A percentile compares a stretch with the other conserved stretches of the same genome.
These are phyloP conservation scores for Penicillium fuscoglaucum DNA, from an alignment of 2,329 filamentous ascomycete species.

Conservation along the genomic window DNA sequence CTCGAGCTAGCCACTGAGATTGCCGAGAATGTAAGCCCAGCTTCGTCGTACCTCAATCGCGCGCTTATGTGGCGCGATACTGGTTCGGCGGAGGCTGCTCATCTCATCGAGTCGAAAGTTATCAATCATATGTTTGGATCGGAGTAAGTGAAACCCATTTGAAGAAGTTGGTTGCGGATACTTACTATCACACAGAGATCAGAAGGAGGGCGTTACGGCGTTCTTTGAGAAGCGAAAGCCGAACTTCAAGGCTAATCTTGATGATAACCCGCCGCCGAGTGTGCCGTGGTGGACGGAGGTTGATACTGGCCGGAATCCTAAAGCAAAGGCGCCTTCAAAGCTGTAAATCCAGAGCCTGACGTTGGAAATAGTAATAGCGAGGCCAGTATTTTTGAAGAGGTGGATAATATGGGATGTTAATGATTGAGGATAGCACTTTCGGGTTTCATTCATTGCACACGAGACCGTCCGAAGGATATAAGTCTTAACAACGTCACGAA, in stretches of 20 bases:
- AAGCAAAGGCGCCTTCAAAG: conserved; percentile 25
- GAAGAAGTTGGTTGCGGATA: not conserved
- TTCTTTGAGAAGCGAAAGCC: conserved; percentile 69
- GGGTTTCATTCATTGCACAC: not conserved
- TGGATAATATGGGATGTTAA: not conserved
- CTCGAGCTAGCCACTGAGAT: conserved; percentile 67
- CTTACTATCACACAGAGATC: conserved; percentile 52
- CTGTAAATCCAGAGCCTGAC: conserved; percentile 16
- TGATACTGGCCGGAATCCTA: conserved; percentile 40
- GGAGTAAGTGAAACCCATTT: conserved; percentile 19
- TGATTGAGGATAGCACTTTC: not conserved
- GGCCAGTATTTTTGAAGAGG: not conserved
- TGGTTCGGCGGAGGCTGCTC: conserved; percentile 65
- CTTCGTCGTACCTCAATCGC: conserved; percentile 66
- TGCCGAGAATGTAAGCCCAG: conserved; percentile 63
- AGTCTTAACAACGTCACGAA: not conserved
- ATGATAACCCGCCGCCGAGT: conserved; percentile 57
- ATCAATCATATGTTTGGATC: conserved; percentile 44
- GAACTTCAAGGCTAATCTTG: conserved; percentile 61
- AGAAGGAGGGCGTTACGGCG: conserved; percentile 66
- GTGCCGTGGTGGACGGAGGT: conserved; percentile 70
- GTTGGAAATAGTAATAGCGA: not conserved
- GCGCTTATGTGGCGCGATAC: conserved; percentile 64
- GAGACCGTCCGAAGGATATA: not conserved
- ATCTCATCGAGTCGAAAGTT: conserved; percentile 61